A percentile compares a stretch with the other conserved stretches of the same genome.
These are phyloP conservation scores for Colletotrichum musae DNA, from an alignment of 2,329 filamentous ascomycete species.

Conservation along the genomic window DNA sequence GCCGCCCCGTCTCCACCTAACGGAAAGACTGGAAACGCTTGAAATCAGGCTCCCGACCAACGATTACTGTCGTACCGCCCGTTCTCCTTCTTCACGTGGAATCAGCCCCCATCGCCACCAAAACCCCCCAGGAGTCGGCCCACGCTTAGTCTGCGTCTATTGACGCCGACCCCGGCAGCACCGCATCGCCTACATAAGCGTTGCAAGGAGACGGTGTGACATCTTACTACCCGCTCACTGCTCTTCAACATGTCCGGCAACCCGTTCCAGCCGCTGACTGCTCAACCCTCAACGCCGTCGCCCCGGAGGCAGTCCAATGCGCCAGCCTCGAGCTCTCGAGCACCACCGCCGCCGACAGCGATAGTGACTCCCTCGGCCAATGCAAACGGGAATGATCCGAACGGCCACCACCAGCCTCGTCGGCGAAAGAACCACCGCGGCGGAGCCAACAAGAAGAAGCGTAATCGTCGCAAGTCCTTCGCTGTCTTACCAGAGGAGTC, in stretches of 20 bases:
- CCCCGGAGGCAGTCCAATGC: slow-evolving; percentile 31
- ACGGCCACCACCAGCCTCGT: slow-evolving; percentile 41
- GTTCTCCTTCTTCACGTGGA: slow-evolving; percentile 29
- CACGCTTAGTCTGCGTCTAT: slow-evolving; percentile 30
- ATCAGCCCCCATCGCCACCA: slow-evolving; percentile 39
- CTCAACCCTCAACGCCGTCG: slow-evolving; percentile 33
- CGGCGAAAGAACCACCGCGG: slow-evolving; percentile 81
- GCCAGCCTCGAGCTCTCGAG: slow-evolving; percentile 38
- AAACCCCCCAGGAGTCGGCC: slow-evolving; percentile 19
- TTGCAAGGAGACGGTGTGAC: slow-evolving; percentile 28
- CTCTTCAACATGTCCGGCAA: slow-evolving; percentile 50
- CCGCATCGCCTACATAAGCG: slow-evolving; percentile 27
- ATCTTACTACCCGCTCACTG: slow-evolving; percentile 3
- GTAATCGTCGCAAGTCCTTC: slow-evolving; percentile 84
- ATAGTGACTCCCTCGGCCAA: slow-evolving; percentile 21
- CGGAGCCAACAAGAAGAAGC: slow-evolving; percentile 84
- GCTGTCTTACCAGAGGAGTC: slow-evolving; percentile 73
- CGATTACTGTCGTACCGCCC: neutral
- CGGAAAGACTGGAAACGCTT: neutral
- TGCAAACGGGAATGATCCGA: slow-evolving; percentile 32
- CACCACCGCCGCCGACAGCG: slow-evolving; percentile 26
- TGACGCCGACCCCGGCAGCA: slow-evolving; percentile 29
- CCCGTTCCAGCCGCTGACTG: slow-evolving; percentile 48
- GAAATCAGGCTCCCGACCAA: slow-evolving; percentile 11
- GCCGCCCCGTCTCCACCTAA: slow-evolving; percentile 24